phyloP scores from a whole-genome alignment of 305 asterid species.

The Fraxinus albicans region DNA sequence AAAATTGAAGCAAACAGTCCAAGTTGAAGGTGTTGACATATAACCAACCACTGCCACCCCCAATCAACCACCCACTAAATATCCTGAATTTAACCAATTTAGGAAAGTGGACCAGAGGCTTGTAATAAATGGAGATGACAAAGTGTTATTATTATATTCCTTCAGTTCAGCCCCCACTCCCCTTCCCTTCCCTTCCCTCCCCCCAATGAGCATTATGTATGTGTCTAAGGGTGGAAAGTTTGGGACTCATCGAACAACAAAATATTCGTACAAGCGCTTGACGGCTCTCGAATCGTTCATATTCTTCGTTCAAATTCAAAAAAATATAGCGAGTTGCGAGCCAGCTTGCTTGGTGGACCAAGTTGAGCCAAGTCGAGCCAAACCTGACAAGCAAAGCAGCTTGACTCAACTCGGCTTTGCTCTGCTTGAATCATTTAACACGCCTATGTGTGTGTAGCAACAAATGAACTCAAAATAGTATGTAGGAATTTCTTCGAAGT shows the following conservation, averaged over 20 bases:
- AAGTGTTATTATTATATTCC: background rate
- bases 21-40: slow-evolving; percentile 39
- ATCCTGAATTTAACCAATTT: slow-evolving; percentile 42
- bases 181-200: background rate
- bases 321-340: background rate
- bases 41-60: slow-evolving; percentile 32
- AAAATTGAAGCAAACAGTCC: background rate
- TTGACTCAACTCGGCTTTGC: too few species aligned
- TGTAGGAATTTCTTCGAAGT: background rate
- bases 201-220: background rate
- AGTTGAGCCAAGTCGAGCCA: background rate
- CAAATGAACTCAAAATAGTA: background rate
- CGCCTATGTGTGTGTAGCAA: background rate
- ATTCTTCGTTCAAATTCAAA: background rate
- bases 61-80: slow-evolving; percentile 21
- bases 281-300: background rate
- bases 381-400: background rate
- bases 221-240: background rate
- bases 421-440: background rate
- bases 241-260: background rate
- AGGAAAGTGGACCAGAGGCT: slow-evolving; percentile 9
- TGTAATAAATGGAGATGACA: slow-evolving; percentile 23
- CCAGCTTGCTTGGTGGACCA: background rate
- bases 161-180: background rate
- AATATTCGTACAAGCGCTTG: background rate